Evolutionary conservation across 2,329 filamentous ascomycete species (phyloP).

Genomic region (Fusarium nodosum): DNA sequence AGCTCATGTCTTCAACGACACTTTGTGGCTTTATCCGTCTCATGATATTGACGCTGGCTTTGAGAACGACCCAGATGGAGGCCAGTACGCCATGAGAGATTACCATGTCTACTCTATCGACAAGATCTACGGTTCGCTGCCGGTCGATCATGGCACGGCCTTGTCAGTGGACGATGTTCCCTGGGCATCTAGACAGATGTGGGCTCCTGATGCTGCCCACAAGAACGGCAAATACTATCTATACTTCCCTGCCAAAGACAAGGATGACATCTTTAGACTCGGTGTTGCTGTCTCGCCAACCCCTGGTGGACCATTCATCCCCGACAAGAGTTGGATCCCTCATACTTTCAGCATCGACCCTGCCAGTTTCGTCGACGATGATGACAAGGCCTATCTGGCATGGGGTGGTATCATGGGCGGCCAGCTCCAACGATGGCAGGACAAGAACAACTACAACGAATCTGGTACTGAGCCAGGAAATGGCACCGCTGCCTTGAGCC

Average conservation of each 20-base stretch:
- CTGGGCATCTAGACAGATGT: constrained; percentile 23
- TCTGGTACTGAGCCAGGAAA: constrained; percentile 18
- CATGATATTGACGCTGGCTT: constrained; percentile 17
- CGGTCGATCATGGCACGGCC: constrained; percentile 11
- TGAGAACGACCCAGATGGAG: background rate
- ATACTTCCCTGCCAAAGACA: constrained; percentile 32
- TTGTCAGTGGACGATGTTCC: constrained; percentile 18
- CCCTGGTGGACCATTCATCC: constrained; percentile 20
- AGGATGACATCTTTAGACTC: constrained; percentile 25
- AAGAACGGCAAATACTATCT: constrained; percentile 36
- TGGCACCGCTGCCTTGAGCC: constrained; percentile 8
- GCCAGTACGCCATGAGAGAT: constrained; percentile 20
- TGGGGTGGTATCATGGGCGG: constrained; percentile 27
- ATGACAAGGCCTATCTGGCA: background rate
- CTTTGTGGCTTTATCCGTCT: constrained; percentile 19
- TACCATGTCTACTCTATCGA: constrained; percentile 28
- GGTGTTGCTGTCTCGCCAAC: constrained; percentile 23
- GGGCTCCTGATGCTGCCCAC: constrained; percentile 26
- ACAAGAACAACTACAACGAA: constrained; percentile 20
- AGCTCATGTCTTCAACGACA: constrained; percentile 25
- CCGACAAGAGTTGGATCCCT: constrained; percentile 30
- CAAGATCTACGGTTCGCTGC: constrained; percentile 18
- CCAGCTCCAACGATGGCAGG: constrained; percentile 26
- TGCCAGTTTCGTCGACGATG: constrained; percentile 12
- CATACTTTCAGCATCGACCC: constrained; percentile 27